phyloP scores from a whole-genome alignment of 164 flowering plant genomes.

The Hamamelis virginiana region DNA sequence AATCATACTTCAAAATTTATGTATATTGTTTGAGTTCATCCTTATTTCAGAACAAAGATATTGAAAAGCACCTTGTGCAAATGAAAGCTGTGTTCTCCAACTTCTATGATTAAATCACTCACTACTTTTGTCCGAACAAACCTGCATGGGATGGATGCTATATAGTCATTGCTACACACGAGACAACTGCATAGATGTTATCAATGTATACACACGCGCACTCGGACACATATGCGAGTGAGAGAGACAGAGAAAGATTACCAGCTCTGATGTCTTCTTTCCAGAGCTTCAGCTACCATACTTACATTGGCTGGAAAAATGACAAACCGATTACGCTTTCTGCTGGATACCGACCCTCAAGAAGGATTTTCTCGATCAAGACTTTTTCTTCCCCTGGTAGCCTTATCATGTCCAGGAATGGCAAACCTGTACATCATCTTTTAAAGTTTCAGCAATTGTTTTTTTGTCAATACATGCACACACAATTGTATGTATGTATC shows the following conservation, averaged over 20 bases:
- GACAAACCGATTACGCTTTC: constrained; percentile 29
- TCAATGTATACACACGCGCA: too few relatives aligned
- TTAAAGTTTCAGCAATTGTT: neutral
- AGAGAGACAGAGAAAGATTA: constrained; percentile 9
- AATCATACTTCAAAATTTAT: too few relatives aligned
- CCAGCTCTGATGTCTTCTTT: constrained; percentile 36
- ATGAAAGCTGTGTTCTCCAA: constrained; percentile 41
- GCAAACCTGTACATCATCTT: constrained; percentile 2
- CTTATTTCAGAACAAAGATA: neutral
- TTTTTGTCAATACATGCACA: too few relatives aligned
- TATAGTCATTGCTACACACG: neutral
- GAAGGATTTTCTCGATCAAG: constrained; percentile 3
- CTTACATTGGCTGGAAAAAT: constrained; percentile 20
- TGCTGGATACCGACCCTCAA: constrained; percentile 5
- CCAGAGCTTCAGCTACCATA: constrained; percentile 33
- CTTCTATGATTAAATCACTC: constrained; percentile 36
- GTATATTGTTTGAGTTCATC: too few relatives aligned
- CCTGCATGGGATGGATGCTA: constrained; percentile 36
- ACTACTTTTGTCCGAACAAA: constrained; percentile 25
- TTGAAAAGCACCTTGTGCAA: constrained; percentile 41
- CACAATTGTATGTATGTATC: too few relatives aligned
- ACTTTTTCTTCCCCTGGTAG: constrained; percentile 19
- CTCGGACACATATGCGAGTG: too few relatives aligned
- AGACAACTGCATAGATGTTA: too few relatives aligned
- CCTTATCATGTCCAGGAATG: constrained; percentile 1